Evolutionary conservation across 202 grass and related monocot species (phyloP), one percentile per base, ranked within the genome.

Genomic region (Panicum virgatum): DNA sequence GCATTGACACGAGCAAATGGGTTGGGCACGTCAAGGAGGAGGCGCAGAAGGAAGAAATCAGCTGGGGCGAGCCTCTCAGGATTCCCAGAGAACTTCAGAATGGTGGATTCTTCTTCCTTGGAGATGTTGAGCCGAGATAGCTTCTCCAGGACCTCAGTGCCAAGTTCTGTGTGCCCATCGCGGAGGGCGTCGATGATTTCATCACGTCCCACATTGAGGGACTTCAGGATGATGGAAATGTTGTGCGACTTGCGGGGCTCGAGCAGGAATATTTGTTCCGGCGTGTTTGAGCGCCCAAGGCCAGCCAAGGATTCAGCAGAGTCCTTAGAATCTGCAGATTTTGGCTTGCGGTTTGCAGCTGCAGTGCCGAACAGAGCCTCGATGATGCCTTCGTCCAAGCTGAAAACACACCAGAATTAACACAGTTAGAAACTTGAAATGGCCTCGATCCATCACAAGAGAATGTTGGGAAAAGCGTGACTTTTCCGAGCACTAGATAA

Each of bases 191-290:
- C 90, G 26, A 98, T 79, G 72, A 98, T 89, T 39, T 92, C 88
- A 9, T 88, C 85, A 25, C 90, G 69, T 39, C 80, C 93, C 53
- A 85, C 83, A 0, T 88, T 63, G 25, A 92, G 86, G 25, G 94
- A 97, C 40, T 82, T 79, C 23, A 97, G 86, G 83, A 97, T 91
- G 82, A 97, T 97, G 42, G 94, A 85, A 45, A 94, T 87, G 67
- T 97, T 92, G 44, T 97, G 94, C 19, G 94, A 97, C 42, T 92
- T 97, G 65, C 90, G 94, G 5, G 91, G 83, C 25, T 97, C 92
- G 0, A 97, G 90, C 43, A 97, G 84, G 77, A 83, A 84, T 80
- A 94, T 94, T 32, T 90, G 88, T 13, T 87, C 59, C 5, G 82
- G 74, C 3, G 81, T 77, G 50, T 62, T 84, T 4, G 85, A 52